Conservation (phyloP, 176 grass and related monocot species). For the Bonia amplexicaulis region DNA sequence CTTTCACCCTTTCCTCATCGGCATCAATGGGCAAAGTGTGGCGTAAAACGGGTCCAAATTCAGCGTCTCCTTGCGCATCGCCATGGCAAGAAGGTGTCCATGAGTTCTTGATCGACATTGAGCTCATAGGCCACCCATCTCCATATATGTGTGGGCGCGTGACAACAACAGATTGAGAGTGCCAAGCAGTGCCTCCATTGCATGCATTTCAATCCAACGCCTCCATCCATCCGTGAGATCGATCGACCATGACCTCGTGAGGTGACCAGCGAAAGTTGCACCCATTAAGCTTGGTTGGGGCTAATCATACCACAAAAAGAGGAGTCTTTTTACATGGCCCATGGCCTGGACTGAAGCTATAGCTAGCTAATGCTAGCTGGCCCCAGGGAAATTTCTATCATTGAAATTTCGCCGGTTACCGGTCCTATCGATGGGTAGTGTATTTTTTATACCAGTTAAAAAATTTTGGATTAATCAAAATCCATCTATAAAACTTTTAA, state of each 20-base stretch:
- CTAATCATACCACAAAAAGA: background rate
- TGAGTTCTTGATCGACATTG: background rate
- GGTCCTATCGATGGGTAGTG: too few species aligned
- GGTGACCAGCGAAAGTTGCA: constrained; percentile 13
- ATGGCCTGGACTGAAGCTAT: background rate
- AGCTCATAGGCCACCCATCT: background rate
- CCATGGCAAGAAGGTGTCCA: background rate
- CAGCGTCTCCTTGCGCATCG: background rate
- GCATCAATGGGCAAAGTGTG: background rate
- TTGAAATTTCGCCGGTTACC: too few species aligned
- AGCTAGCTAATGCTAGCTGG: background rate
- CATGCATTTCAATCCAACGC: background rate
- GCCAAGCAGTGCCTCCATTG: background rate
- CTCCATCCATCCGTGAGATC: background rate
- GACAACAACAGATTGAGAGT: background rate
- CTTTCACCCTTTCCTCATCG: background rate
- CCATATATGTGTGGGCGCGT: background rate
- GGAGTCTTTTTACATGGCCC: background rate
- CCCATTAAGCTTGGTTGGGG: constrained; percentile 2
- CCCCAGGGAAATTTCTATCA: too few species aligned
- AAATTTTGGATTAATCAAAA: too few species aligned
- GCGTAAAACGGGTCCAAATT: background rate
- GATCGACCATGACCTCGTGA: background rate
- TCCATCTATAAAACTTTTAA: too few species aligned
- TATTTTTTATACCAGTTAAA: too few species aligned